A percentile compares a stretch with the other conserved stretches of the same genome.
phyloP scores from a whole-genome alignment of 805 yeast species.

The Scheffersomyces spartinae region DNA sequence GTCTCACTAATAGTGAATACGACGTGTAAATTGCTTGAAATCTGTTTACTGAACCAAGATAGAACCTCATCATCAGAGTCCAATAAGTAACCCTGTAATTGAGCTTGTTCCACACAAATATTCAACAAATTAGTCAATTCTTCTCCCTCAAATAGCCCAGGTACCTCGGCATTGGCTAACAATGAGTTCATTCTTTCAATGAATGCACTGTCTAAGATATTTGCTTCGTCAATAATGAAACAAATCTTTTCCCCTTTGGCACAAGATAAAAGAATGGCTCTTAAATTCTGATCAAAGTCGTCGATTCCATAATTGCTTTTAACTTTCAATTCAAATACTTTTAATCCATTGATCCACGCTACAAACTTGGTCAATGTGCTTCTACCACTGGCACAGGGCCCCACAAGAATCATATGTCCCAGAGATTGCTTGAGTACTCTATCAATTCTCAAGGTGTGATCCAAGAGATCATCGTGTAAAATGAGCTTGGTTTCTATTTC shows the following conservation, averaged over 20 bases:
- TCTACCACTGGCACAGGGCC: conserved; percentile 76
- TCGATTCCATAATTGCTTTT: conserved; percentile 38
- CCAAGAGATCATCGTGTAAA: conserved; percentile 58
- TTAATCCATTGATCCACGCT: conserved; percentile 82
- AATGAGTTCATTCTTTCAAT: conserved; percentile 86
- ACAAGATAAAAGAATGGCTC: conserved; percentile 36
- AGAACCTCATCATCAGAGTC: conserved; percentile 63
- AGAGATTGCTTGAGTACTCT: conserved; percentile 75
- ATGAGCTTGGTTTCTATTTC: conserved; percentile 51
- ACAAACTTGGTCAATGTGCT: conserved; percentile 69
- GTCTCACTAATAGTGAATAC: conserved; percentile 64
- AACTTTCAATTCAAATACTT: conserved; percentile 46
- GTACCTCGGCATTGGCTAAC: conserved; percentile 88
- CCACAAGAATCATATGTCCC: conserved; percentile 82
- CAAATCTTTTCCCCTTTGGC: conserved; percentile 51
- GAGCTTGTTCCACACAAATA: conserved; percentile 45
- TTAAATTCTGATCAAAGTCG: conserved; percentile 60
- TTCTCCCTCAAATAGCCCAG: conserved; percentile 77
- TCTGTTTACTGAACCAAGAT: conserved; percentile 60
- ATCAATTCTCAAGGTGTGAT: conserved; percentile 68
- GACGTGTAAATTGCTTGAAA: conserved; percentile 68
- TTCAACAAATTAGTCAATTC: conserved; percentile 43
- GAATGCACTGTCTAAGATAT: conserved; percentile 64
- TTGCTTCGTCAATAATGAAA: conserved; percentile 71
- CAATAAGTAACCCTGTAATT: conserved; percentile 47